phyloP scores from a whole-genome alignment of 345 rosid genomes.

The Brassica carinata region DNA sequence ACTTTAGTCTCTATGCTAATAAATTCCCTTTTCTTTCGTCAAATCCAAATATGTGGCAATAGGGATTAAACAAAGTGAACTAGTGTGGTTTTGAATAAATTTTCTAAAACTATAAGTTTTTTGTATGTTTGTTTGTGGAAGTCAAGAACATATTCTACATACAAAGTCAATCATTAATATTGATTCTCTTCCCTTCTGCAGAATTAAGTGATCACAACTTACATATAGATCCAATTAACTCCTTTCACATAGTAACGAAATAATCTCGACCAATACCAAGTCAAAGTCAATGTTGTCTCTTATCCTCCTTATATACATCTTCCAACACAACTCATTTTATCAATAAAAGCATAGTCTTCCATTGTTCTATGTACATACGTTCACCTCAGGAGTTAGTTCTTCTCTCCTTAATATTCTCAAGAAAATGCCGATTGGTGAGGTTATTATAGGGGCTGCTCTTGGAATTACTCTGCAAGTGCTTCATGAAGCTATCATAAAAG shows the following conservation, averaged over 20 bases:
- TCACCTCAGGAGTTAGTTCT: neutral
- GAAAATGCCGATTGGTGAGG: neutral
- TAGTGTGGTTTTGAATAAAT: neutral
- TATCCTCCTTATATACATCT: neutral
- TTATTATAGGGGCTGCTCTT: conserved; percentile 15
- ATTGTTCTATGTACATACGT: neutral
- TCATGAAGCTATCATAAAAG: conserved; percentile 9
- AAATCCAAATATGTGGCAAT: neutral
- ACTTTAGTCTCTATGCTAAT: no score
- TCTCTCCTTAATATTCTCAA: neutral
- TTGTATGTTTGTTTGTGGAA: neutral
- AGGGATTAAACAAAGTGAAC: neutral
- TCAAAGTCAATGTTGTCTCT: neutral
- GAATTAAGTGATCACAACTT: conserved; percentile 2
- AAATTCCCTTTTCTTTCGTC: neutral
- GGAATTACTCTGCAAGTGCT: conserved; percentile 9
- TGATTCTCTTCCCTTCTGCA: neutral
- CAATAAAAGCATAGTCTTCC: neutral
- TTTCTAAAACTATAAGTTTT: neutral
- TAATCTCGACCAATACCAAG: neutral
- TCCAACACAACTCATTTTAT: neutral
- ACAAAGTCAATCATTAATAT: neutral
- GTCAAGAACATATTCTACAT: neutral
- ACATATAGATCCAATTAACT: neutral
- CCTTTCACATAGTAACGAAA: neutral